Evolutionary conservation across 176 grass and related monocot genomes (phyloP).

Genomic region (Aegilops speltoides): DNA sequence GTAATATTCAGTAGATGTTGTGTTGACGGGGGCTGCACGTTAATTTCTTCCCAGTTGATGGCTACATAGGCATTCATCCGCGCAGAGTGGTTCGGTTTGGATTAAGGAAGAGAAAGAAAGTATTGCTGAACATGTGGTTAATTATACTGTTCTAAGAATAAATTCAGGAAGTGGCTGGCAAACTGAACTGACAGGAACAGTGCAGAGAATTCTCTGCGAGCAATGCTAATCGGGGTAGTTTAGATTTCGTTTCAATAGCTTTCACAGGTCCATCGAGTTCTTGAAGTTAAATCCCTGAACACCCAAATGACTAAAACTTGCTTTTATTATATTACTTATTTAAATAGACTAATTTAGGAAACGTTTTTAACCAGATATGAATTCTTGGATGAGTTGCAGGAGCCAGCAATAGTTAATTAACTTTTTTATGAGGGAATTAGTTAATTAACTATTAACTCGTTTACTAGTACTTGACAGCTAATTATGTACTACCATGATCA

Average conservation of each 20-base stretch:
- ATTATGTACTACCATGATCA: too few relatives aligned
- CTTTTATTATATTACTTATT: not conserved
- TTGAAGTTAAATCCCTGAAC: not conserved
- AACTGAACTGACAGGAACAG: not conserved
- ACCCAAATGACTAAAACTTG: not conserved
- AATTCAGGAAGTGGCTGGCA: not conserved
- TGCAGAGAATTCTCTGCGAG: not conserved
- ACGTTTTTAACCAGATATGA: not conserved
- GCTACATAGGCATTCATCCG: not conserved
- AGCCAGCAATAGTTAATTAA: not conserved
- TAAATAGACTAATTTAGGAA: not conserved
- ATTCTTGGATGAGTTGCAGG: not conserved
- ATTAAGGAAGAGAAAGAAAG: too few relatives aligned
- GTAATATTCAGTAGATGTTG: too few relatives aligned
- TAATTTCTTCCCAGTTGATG: too few relatives aligned
- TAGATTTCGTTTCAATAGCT: not conserved
- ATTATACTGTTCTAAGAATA: not conserved
- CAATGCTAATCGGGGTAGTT: not conserved
- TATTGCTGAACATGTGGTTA: not conserved
- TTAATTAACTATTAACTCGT: too few relatives aligned
- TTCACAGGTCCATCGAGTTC: not conserved
- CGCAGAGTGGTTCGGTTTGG: not conserved
- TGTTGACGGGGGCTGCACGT: too few relatives aligned
- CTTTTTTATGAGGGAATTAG: too few relatives aligned
- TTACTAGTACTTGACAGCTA: too few relatives aligned